Evolutionary conservation across 1,284 basidiomycete genomes (phyloP).

Genomic region (Moesziomyces globuligerus): DNA sequence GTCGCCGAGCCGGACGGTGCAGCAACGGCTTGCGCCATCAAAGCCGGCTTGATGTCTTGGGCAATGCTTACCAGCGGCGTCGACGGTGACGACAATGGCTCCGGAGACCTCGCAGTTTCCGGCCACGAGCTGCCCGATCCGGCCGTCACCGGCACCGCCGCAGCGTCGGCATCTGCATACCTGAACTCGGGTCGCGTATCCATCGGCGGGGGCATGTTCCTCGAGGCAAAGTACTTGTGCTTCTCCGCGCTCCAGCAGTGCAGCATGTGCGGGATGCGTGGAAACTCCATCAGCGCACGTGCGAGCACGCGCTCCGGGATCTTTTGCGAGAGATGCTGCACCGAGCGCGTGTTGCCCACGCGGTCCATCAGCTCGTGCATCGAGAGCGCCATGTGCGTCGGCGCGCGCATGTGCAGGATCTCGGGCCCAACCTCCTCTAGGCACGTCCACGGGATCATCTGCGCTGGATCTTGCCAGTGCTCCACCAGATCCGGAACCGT

Average conservation of each 20-base stretch:
- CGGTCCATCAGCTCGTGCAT: conserved; percentile 32
- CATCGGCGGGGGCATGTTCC: conserved; percentile 17
- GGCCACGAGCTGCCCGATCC: conserved; percentile 7
- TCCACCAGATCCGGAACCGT: conserved; percentile 27
- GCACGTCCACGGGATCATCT: conserved; percentile 38
- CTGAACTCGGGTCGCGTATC: conserved; percentile 35
- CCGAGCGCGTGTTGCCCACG: conserved; percentile 19
- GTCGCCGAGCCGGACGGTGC: too few relatives aligned
- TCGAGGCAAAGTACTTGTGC: conserved; percentile 19
- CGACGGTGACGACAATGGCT: background rate
- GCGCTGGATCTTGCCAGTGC: conserved; percentile 34
- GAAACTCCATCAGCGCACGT: conserved; percentile 41
- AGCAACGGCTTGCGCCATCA: too few relatives aligned
- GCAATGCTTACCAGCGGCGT: too few relatives aligned
- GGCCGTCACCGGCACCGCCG: background rate
- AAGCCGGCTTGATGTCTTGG: too few relatives aligned
- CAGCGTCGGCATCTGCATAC: conserved; percentile 13
- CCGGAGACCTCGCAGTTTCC: background rate
- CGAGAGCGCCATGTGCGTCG: conserved; percentile 11
- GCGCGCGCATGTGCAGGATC: conserved; percentile 26
- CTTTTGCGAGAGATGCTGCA: conserved; percentile 9
- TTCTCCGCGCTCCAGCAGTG: conserved; percentile 32
- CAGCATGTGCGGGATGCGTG: conserved; percentile 39
- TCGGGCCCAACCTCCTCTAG: conserved; percentile 21
- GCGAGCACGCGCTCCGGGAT: conserved; percentile 22